Base-by-base conservation (phyloP, 1,284 basidiomycete species). In the Rhodofomes roseus region DNA sequence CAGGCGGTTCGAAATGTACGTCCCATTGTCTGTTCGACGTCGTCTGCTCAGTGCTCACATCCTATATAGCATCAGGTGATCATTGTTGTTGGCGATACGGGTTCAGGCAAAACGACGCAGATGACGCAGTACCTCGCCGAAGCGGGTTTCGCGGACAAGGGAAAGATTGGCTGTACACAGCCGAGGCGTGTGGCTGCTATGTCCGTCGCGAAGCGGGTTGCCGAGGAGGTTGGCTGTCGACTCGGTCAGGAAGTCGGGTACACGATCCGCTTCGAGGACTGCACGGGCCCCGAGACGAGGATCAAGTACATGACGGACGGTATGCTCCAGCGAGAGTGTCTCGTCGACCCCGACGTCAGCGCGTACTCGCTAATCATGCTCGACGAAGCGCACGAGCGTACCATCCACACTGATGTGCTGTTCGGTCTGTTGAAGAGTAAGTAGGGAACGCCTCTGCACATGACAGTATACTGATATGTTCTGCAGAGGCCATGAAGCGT, bases 251-350 rank as follows among this genome's bases (percentile, higher is more conserved):
- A 98, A 75, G 96, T 99, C 60, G 96, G 96, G 1, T 99, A 99
- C 73, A 94, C 92, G 4, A 98, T 99, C 68, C 96, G 97, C 79
- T 99, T 99, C 75, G 96, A 99, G 77, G 97, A 99, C 75, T 95
- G 95, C 74, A 98, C 96, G 4, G 90, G 93, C 69, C 94, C 96
- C 0, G 97, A 98, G 74, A 99, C 96, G 12, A 89, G 92, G 70
- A 98, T 99, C 83, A 99, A 99, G 77, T 99, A 97, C 83, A 99
- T 99, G 97, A 99, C 97, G 64, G 96, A 99, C 72, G 97, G 96
- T 79, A 98, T 99, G 95, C 83, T 99, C 14, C 93, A 98, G 71
- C 86, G 96, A 77, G 96, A 99, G 79, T 95, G 92, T 69, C 79
- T 99, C 51, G 91, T 98, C 66, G 97, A 99, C 71, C 96, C 96